A percentile compares a stretch with the other conserved stretches of the same genome.
These are phyloP conservation scores for Coccinonectria pachysandricola DNA, from an alignment of 2,329 filamentous ascomycete species.

Conservation along the genomic window DNA sequence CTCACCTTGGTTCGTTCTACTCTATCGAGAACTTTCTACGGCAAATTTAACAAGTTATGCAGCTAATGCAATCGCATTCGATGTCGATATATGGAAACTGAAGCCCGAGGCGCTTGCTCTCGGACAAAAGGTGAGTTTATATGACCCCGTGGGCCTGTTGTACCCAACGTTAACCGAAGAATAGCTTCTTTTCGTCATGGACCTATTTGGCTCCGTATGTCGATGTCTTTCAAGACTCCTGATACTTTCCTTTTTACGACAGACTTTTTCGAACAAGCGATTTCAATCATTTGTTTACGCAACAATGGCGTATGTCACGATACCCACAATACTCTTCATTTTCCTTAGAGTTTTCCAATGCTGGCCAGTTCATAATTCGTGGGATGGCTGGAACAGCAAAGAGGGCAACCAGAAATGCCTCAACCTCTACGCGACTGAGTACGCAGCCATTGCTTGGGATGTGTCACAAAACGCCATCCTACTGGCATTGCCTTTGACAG, in stretches of 20 bases:
- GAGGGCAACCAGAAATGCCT: constrained; percentile 9
- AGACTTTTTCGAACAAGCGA: constrained; percentile 23
- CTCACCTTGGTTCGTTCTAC: neutral
- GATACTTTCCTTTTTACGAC: constrained; percentile 29
- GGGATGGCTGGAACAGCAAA: constrained; percentile 13
- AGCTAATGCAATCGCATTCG: neutral
- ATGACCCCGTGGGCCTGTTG: neutral
- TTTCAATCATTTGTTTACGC: constrained; percentile 25
- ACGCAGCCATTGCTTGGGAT: constrained; percentile 33
- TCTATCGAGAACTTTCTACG: too few relatives aligned
- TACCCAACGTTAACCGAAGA: neutral
- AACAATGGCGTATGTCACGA: constrained; percentile 23
- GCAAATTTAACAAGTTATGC: too few relatives aligned
- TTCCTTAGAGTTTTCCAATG: constrained; percentile 34
- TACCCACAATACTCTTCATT: constrained; percentile 26
- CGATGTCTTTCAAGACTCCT: constrained; percentile 30
- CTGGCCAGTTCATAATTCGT: constrained; percentile 25
- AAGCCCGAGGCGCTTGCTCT: neutral
- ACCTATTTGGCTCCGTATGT: constrained; percentile 27
- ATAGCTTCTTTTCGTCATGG: constrained; percentile 21
- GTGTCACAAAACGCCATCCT: constrained; percentile 36
- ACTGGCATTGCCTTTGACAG: constrained; percentile 32
- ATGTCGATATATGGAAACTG: neutral
- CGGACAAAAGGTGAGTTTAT: neutral
- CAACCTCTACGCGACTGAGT: constrained; percentile 23